phyloP scores from a whole-genome alignment of 768 basidiomycete species.

The Suillus brevipes region DNA sequence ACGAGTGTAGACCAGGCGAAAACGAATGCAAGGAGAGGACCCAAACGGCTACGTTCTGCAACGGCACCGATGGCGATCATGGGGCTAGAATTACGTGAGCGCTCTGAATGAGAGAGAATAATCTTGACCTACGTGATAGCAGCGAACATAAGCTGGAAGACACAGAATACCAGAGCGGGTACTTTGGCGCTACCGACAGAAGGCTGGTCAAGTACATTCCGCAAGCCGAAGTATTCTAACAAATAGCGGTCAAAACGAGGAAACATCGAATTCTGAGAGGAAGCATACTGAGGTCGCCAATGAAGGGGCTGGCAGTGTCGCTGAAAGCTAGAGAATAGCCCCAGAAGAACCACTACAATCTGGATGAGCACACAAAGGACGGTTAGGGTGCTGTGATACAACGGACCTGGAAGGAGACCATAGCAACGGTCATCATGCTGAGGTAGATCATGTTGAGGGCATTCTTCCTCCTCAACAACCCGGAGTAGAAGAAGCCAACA shows the following conservation, averaged over 20 bases:
- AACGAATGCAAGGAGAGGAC: constrained; percentile 86
- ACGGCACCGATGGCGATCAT: constrained; percentile 91
- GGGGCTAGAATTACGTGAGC: constrained; percentile 47
- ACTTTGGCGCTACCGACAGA: constrained; percentile 72
- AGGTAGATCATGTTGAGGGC: constrained; percentile 89
- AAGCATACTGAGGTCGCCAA: constrained; percentile 77
- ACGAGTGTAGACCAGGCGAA: constrained; percentile 89
- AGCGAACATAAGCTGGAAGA: constrained; percentile 92
- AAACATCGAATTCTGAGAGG: neutral
- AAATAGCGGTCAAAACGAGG: constrained; percentile 5
- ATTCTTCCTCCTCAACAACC: constrained; percentile 89
- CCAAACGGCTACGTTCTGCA: constrained; percentile 84
- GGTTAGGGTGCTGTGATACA: neutral
- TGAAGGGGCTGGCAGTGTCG: constrained; percentile 69
- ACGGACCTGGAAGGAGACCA: constrained; percentile 82
- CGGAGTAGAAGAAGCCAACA: constrained; percentile 89
- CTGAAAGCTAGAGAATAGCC: constrained; percentile 92
- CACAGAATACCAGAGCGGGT: constrained; percentile 73
- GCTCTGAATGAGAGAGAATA: neutral
- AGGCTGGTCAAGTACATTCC: constrained; percentile 70
- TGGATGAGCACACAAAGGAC: constrained; percentile 9
- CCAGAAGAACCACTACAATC: constrained; percentile 91
- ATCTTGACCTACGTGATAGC: constrained; percentile 68
- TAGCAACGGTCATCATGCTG: constrained; percentile 71
- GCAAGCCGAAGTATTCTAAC: constrained; percentile 80